Conservation (phyloP, 169 alveolate genomes). For the Miamiensis avidus region DNA sequence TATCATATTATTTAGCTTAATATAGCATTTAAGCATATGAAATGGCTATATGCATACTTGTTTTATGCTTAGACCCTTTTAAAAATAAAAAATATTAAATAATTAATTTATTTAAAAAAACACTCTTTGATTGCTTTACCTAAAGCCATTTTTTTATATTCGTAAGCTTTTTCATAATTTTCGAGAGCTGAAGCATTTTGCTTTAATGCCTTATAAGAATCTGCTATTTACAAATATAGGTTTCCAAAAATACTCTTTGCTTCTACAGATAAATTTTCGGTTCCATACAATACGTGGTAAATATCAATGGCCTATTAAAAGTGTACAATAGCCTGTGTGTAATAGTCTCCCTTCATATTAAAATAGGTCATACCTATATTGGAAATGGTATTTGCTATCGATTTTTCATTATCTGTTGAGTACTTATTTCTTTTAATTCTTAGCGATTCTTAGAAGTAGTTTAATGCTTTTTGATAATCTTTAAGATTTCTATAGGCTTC, state of each 20-base stretch:
- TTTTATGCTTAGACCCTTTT: neutral
- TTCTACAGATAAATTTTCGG: neutral
- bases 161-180: neutral
- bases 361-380: neutral
- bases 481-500: neutral
- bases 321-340: too few species aligned
- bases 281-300: neutral
- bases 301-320: neutral
- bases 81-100: too few species aligned
- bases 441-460: neutral
- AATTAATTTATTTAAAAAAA: too few species aligned
- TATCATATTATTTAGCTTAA: too few species aligned
- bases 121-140: neutral
- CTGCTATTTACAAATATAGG: neutral
- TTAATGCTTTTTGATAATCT: neutral
- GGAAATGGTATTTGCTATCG: neutral
- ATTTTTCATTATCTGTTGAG: neutral
- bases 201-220: neutral
- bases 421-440: neutral
- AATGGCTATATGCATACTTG: neutral
- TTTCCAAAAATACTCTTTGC: neutral
- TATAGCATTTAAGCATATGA: neutral
- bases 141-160: too few species aligned
- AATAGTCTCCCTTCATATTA: neutral
- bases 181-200: neutral